Conservation (phyloP, 2,329 filamentous ascomycete genomes). For the Neurospora sp. region DNA sequence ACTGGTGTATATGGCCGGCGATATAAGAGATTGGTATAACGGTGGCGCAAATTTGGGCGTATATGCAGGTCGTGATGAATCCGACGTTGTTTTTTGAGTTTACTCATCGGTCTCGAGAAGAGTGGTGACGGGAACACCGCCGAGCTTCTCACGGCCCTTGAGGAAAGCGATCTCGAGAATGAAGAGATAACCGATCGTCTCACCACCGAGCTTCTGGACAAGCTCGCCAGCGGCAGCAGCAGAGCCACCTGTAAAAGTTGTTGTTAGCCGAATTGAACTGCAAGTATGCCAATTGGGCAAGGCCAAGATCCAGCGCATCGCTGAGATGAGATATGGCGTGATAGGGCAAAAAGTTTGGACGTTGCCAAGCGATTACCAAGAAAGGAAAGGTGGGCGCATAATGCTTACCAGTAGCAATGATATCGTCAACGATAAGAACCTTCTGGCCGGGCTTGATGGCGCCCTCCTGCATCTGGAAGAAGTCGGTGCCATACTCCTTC, state of each 20-base stretch:
- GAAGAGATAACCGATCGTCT: conserved; percentile 84
- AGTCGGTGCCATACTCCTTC: conserved; percentile 94
- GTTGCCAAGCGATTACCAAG: not conserved
- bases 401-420: conserved; percentile 89
- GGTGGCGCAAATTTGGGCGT: not conserved
- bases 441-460: conserved; percentile 78
- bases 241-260: conserved; percentile 60
- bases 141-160: conserved; percentile 82
- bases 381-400: not conserved
- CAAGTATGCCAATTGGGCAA: not conserved
- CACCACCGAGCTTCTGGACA: conserved; percentile 74
- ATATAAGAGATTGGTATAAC: not conserved
- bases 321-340: not conserved
- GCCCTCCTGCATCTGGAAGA: conserved; percentile 90
- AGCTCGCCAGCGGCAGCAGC: conserved; percentile 80
- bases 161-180: conserved; percentile 92
- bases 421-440: conserved; percentile 91
- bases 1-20: not conserved
- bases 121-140: conserved; percentile 66
- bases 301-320: not conserved
- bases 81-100: not conserved
- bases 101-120: conserved; percentile 48
- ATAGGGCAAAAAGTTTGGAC: not conserved
- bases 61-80: not conserved
- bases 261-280: conserved; percentile 7